phyloP scores from a whole-genome alignment of 441 rosid genomes.

The Pelargonium australe region DNA sequence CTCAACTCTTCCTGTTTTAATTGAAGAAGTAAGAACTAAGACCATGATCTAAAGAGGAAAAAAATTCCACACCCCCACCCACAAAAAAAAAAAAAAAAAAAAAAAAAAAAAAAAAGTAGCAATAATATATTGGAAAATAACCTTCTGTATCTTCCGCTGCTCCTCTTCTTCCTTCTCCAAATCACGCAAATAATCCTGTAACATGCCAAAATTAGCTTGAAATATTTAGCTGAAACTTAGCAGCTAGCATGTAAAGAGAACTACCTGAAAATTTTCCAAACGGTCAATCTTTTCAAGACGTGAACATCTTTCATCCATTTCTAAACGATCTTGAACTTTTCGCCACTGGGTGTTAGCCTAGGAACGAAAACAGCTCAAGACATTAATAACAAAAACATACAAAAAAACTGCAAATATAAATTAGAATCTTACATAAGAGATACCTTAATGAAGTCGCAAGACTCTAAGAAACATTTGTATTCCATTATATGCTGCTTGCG shows the following conservation, averaged over 20 bases:
- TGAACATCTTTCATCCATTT: slow-evolving; percentile 61
- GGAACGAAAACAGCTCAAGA: slow-evolving; percentile 16
- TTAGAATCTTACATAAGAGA: slow-evolving; percentile 10
- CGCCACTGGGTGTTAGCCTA: slow-evolving; percentile 77
- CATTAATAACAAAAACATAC: slow-evolving; percentile 13
- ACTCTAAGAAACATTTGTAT: slow-evolving; percentile 53
- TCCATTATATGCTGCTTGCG: slow-evolving; percentile 48
- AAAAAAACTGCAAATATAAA: slow-evolving; percentile 10
- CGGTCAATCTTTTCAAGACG: slow-evolving; percentile 66
- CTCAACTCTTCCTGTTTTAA: slow-evolving; percentile 53
- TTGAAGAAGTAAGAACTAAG: slow-evolving; percentile 18
- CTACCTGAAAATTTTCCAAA: slow-evolving; percentile 62
- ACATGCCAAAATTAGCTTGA: slow-evolving; percentile 26
- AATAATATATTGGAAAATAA: slow-evolving; percentile 12
- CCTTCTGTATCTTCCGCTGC: slow-evolving; percentile 63
- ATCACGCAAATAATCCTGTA: slow-evolving; percentile 53
- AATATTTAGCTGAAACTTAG: slow-evolving; percentile 1
- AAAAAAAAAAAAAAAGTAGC: slow-evolving; percentile 11
- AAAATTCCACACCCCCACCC: not conserved
- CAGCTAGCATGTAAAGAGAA: slow-evolving; percentile 12
- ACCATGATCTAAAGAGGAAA: slow-evolving; percentile 1
- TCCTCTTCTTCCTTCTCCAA: slow-evolving; percentile 71
- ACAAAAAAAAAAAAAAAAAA: slow-evolving; percentile 16
- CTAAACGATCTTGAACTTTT: slow-evolving; percentile 68
- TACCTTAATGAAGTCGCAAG: slow-evolving; percentile 71